Conservation (phyloP, 192 early-diverging fungal species). For the Coemansia sp. region DNA sequence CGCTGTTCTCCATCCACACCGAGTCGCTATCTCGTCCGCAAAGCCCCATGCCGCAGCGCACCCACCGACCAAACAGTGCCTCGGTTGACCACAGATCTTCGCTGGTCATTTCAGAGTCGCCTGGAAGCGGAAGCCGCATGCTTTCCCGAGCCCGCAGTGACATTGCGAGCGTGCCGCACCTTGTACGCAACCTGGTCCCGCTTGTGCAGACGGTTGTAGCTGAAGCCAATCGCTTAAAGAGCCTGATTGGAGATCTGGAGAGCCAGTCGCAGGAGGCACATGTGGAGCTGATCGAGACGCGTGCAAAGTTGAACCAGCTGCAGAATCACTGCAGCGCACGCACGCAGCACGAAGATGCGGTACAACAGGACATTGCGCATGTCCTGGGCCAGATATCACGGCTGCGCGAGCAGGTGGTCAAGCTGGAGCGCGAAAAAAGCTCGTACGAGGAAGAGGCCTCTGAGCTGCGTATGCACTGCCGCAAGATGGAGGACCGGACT, state of each 20-base stretch:
- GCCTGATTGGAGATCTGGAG: constrained; percentile 29
- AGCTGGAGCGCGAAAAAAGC: constrained; percentile 32
- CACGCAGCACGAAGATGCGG: constrained; percentile 33
- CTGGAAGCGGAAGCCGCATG: not conserved
- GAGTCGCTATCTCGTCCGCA: not conserved
- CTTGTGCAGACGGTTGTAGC: constrained; percentile 26
- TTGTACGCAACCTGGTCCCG: constrained; percentile 22
- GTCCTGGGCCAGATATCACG: constrained; percentile 45
- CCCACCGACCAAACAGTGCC: constrained; percentile 4
- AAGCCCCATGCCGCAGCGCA: not conserved
- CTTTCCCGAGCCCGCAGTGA: constrained; percentile 10
- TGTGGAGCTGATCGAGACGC: constrained; percentile 29
- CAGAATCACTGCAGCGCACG: constrained; percentile 32
- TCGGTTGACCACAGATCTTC: not conserved
- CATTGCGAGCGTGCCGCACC: constrained; percentile 21
- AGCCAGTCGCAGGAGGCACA: constrained; percentile 25
- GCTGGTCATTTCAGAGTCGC: not conserved
- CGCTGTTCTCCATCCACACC: not conserved
- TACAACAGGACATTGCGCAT: constrained; percentile 51
- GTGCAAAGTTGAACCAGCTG: constrained; percentile 25
- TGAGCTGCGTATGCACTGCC: constrained; percentile 26
- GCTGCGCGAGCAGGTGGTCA: constrained; percentile 31
- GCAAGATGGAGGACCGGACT: constrained; percentile 23
- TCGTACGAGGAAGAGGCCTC: constrained; percentile 26
- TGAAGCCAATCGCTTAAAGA: constrained; percentile 23